Evolutionary conservation across 2,329 filamentous ascomycete genomes (phyloP), one percentile per base, ranked within the genome.

Genomic region (Claviceps sp.): DNA sequence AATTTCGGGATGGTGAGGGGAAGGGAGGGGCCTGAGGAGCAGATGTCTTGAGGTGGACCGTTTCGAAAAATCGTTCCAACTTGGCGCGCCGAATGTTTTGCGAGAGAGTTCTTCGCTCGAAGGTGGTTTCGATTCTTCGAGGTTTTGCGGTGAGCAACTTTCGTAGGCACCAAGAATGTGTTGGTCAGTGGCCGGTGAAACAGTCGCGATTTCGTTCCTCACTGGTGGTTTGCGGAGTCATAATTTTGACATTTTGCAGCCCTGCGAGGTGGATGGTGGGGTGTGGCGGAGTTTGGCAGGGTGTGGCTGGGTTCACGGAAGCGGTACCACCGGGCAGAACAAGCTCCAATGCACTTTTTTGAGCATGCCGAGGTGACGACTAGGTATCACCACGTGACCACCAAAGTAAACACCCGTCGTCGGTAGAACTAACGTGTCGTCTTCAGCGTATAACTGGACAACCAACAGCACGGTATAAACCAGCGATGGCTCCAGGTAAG

Each of bases 401-500:
- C 16, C 50, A 50, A 64, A 60, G 64, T 69, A 68, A 69, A 68
- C 65, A 69, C 59, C 55, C 48, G 57, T 22, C 4, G 19, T 52
- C 14, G 24, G 57, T 54, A 46, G 34, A 38, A 14, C 22, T 11
- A 46, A n/a, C 49, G 16, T 30, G 22, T 22, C 26, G 45, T 22
- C n/a, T n/a, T 17, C 30, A 17, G 24, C 17, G 38, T 38, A 40
- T 37, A 13, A 11, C 26, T 22, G 37, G 24, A 34, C 43, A 6
- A 50, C 16, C 42, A 46, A 34, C 42, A 19, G 34, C 16, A 42
- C 39, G 16, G 3, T 17, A 44, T 11, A 52, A 24, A 52, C 55
- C 52, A 50, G 55, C 51, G 48, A 72, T 73, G 70, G 70, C 70
- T 61, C 70, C 70, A 58, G 68, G 70, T 72, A 60, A 54, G 68